These are phyloP conservation scores for Aphanomyces stellatus DNA, from an alignment of 352 stramenopile species.

Conservation along the genomic window DNA sequence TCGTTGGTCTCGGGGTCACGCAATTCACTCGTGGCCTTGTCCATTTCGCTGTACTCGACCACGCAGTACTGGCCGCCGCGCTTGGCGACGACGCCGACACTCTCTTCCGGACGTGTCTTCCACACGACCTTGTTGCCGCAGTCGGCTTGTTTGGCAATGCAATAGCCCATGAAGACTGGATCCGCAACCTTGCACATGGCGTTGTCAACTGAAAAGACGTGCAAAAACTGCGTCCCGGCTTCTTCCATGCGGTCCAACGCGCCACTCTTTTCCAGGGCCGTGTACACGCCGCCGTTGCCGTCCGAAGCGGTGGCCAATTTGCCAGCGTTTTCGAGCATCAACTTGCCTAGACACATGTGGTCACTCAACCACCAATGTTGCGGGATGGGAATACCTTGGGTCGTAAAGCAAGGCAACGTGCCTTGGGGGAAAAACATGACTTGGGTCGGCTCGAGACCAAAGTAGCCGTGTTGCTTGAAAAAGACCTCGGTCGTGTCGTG, in stretches of 20 bases:
- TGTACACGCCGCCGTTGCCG: slow-evolving; percentile 97
- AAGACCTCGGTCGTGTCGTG: slow-evolving; percentile 87
- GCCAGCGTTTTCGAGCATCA: slow-evolving; percentile 88
- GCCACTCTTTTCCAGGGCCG: slow-evolving; percentile 85
- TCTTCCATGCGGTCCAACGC: slow-evolving; percentile 79
- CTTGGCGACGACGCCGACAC: slow-evolving; percentile 86
- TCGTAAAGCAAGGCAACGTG: slow-evolving; percentile 89
- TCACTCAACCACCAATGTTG: neutral
- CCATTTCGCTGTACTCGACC: slow-evolving; percentile 98
- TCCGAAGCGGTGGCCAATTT: slow-evolving; percentile 90
- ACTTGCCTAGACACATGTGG: slow-evolving; percentile 83
- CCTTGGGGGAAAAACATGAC: slow-evolving; percentile 96
- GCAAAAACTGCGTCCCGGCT: slow-evolving; percentile 89
- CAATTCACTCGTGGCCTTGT: slow-evolving; percentile 52
- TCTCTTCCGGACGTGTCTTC: slow-evolving; percentile 90
- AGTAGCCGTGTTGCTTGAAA: slow-evolving; percentile 87
- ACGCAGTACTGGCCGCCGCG: slow-evolving; percentile 82
- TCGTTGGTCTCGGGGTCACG: slow-evolving; percentile 54
- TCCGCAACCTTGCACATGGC: slow-evolving; percentile 93
- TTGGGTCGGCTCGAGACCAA: slow-evolving; percentile 83
- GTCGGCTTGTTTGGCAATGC: slow-evolving; percentile 87
- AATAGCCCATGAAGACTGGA: slow-evolving; percentile 95
- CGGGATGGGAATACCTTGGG: neutral
- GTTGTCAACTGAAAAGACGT: slow-evolving; percentile 98
- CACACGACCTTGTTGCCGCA: slow-evolving; percentile 96